These are phyloP conservation scores for Trichomonas gallinae DNA, from an alignment of 208 protist genomes.

Conservation along the genomic window DNA sequence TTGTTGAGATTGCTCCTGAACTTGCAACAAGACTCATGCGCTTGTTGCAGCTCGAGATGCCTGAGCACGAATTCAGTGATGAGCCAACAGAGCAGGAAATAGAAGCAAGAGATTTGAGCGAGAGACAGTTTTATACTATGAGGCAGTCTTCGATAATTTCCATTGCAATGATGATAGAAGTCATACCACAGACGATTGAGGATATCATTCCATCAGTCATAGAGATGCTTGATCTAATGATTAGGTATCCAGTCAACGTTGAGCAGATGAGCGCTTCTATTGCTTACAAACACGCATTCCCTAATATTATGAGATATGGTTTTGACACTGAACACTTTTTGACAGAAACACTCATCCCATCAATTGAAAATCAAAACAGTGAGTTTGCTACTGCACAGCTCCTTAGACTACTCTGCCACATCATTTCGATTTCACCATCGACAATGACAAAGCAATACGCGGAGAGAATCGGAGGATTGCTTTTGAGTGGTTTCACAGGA, in stretches of 20 bases:
- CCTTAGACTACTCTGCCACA: background rate
- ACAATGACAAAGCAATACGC: background rate
- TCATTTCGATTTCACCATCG: background rate
- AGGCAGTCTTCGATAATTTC: background rate
- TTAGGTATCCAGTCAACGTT: background rate
- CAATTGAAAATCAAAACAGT: background rate
- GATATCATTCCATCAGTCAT: background rate
- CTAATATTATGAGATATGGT: background rate
- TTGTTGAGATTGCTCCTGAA: background rate
- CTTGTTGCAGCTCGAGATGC: background rate
- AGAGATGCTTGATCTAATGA: background rate
- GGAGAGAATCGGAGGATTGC: background rate
- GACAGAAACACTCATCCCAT: background rate
- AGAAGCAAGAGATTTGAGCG: background rate
- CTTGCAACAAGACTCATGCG: background rate
- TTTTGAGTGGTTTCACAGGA: background rate
- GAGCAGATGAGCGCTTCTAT: background rate
- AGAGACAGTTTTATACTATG: background rate
- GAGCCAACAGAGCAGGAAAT: background rate
- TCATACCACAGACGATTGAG: background rate
- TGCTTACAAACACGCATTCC: background rate
- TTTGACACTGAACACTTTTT: background rate
- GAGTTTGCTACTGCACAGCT: background rate
- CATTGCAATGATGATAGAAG: background rate
- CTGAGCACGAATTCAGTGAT: background rate